Base-by-base conservation (phyloP, 768 basidiomycete species). In the Coprinopsis marcescibilis region DNA sequence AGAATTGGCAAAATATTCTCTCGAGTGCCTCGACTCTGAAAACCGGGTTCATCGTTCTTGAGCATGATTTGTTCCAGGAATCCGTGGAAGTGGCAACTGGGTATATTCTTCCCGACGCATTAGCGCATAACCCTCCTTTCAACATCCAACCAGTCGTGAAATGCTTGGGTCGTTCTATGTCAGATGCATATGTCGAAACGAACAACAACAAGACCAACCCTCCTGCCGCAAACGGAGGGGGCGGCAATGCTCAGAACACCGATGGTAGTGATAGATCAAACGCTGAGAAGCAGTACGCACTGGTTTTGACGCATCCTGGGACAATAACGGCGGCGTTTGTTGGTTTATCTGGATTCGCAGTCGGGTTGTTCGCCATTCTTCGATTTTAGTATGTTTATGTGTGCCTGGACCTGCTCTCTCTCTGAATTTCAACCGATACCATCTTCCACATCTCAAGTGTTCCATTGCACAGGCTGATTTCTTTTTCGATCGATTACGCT, bases 41-140 rank as follows among this genome's bases (percentile, higher is more conserved):
- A 56, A 77, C 63, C n/a, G 92, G 92, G 10, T 95, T 95, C 73
- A 89, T 95, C 56, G 85, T 89, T 41, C 75, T 95, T 27, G 87
- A 89, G 62, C 85, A 89, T 60, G 90, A 92, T 64, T 72, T 91
- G 26, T 92, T 89, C 72, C 80, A 83, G 63, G 83, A 91, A 61
- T 73, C 81, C 1, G 89, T 92, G 35, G 85, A 92, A 50, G 73
- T 93, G 17, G 89, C 90, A 3, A 85, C 84, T 30, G 89, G 86
- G 29, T 92, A 92, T 68, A 81, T 92, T 57, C 74, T 92, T 13
- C 90, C 90, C 2, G 80, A 82, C 57, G 90, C 87, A 4, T 67
- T 89, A 50, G 80, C 82, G 3, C 77, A 76, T 59, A 66, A 73
- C 29, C 81, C 81, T 15, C 45, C 67, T 14, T 83, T 89, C 69